Base-by-base conservation (phyloP, 805 yeast genomes). In the Sungouiozyma intestinalis region DNA sequence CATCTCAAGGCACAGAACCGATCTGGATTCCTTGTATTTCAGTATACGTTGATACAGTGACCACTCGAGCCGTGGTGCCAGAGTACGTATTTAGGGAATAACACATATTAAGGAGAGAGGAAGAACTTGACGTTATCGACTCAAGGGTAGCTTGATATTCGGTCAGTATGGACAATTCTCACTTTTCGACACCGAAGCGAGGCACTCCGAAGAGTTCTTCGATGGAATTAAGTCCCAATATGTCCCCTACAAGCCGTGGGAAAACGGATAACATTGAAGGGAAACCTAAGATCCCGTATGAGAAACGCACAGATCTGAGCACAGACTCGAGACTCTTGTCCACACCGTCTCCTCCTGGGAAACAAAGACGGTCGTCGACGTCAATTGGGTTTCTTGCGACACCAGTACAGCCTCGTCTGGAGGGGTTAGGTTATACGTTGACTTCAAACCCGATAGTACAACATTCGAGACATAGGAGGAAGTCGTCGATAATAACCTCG, bases 341-440 rank as follows among this genome's bases (percentile, higher is more conserved):
- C 33, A 55, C 60, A 2, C 62, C 62, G 2, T 57, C 62, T 5
- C 58, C 62, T 2, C 51, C 51, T 9, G 45, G 41, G 24, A 44
- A 36, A 21, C 45, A 43, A 1, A 46, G 57, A 32, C 44, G 58
- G 18, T 50, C 57, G 13, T 57, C 58, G 2, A 49, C 54, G 2
- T 48, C 57, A 8, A 40, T 50, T 36, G 52, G 58, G 3, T 57
- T 53, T 37, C 39, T 57, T 19, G 49, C 56, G 14, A 55, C 64
- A 2, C 64, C 64, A 14, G 40, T 47, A 16, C 52, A 48, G 38
- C 43, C 45, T 24, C 29, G 29, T 7, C 11, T 24, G 11, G 29
- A 24, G 29, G 29, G 29, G 29, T 24, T 24, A 11, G 29, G 29
- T 24, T 24, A 24, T 13, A 33, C 35, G 8, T n/a, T 16, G 14